phyloP scores from a whole-genome alignment of 805 yeast genomes.

The Starmerella sp. region DNA sequence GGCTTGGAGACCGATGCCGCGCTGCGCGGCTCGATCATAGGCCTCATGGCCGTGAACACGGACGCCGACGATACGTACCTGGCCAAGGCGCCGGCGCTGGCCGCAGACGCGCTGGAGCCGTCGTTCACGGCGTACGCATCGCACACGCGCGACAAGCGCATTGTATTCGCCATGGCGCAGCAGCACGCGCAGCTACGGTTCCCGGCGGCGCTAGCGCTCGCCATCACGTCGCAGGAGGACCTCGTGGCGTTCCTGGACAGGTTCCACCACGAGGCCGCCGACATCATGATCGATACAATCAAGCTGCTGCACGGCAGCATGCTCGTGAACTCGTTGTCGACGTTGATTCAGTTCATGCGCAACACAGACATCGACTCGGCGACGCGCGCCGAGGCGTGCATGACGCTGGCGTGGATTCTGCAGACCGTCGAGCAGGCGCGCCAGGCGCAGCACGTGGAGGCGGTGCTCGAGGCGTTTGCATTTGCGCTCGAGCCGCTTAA shows the following conservation, averaged over 20 bases:
- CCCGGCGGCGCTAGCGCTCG: not conserved
- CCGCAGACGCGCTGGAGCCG: not conserved
- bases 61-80: not conserved
- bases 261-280: conserved; percentile 3
- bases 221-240: not conserved
- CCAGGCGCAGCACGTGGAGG: no score
- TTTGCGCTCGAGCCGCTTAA: conserved; percentile 3
- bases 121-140: not conserved
- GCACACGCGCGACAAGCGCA: not conserved
- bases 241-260: not conserved
- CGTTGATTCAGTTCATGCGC: not conserved
- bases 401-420: conserved; percentile 4
- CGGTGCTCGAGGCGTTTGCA: not conserved
- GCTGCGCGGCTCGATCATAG: not conserved
- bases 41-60: not conserved
- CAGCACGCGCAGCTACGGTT: not conserved
- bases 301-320: conserved; percentile 7
- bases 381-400: conserved; percentile 7
- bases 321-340: conserved; percentile 1
- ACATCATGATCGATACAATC: not conserved
- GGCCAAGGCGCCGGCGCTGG: not conserved
- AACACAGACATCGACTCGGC: not conserved
- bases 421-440: not conserved
- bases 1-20: not conserved
- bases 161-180: not conserved